Evolutionary conservation across 768 basidiomycete genomes (phyloP).

Genomic region (Russula sp.): DNA sequence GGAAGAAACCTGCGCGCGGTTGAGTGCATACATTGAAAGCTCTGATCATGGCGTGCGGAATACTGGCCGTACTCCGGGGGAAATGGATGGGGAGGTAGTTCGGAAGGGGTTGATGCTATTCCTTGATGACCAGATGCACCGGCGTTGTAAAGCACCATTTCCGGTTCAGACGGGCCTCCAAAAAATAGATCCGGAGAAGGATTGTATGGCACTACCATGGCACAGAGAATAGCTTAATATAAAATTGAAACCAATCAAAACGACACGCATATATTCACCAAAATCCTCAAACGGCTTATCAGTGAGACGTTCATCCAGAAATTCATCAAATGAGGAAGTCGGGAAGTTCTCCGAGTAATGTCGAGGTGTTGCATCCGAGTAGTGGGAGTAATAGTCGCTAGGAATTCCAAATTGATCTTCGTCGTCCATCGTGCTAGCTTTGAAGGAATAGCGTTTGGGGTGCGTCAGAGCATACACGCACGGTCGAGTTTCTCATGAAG

Average conservation of each 20-base stretch:
- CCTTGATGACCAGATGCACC: background rate
- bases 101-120: background rate
- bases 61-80: background rate
- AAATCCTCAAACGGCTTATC: slow-evolving; percentile 1
- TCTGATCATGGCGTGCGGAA: background rate
- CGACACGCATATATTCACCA: slow-evolving; percentile 21
- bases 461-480: too few species aligned
- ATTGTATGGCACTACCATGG: background rate
- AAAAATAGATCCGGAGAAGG: background rate
- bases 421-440: slow-evolving; percentile 15
- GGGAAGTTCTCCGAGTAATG: background rate
- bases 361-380: background rate
- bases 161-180: background rate
- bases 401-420: slow-evolving; percentile 17
- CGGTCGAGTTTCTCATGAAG: background rate
- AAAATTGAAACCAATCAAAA: background rate
- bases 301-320: background rate
- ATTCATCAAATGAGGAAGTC: slow-evolving; percentile 7
- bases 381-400: slow-evolving; percentile 3
- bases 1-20: background rate
- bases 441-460: background rate
- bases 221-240: background rate
- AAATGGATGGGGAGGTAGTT: background rate
- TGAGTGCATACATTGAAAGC: slow-evolving; percentile 8
- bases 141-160: background rate